phyloP scores from a whole-genome alignment of 2,329 filamentous ascomycete genomes.

The Elsinoe australis region DNA sequence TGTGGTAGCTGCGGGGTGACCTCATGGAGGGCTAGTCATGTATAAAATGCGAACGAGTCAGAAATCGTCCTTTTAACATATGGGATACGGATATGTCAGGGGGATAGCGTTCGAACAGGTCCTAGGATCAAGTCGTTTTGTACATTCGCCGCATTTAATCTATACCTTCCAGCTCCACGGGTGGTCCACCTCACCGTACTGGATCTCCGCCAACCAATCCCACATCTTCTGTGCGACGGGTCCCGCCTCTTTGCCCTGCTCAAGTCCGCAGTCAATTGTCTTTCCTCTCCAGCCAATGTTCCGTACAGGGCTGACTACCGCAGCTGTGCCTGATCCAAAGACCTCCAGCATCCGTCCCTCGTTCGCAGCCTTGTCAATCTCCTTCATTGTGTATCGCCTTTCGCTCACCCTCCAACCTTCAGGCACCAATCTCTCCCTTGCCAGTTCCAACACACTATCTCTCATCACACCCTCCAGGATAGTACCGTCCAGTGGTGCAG shows the following conservation, averaged over 20 bases:
- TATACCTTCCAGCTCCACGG: constrained; percentile 62
- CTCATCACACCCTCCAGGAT: constrained; percentile 92
- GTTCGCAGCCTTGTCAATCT: constrained; percentile 69
- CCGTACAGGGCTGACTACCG: constrained; percentile 84
- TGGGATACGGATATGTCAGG: no score
- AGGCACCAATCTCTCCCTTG: constrained; percentile 70
- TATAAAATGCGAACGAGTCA: constrained; percentile 6
- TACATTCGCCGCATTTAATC: no score
- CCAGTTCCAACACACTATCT: constrained; percentile 81
- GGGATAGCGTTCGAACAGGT: no score
- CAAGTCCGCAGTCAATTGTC: constrained; percentile 73
- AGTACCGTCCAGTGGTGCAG: constrained; percentile 91
- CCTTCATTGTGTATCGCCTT: constrained; percentile 85
- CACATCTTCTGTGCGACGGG: constrained; percentile 82
- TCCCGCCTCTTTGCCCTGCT: constrained; percentile 75
- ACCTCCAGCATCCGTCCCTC: constrained; percentile 87
- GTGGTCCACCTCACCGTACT: constrained; percentile 90
- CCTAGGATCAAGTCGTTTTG: no score
- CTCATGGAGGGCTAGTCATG: no score
- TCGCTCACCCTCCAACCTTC: constrained; percentile 85
- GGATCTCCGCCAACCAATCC: constrained; percentile 90
- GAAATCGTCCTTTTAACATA: no score
- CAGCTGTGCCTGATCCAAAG: constrained; percentile 89
- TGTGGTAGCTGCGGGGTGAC: no score
- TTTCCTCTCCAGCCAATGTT: constrained; percentile 83